Evolutionary conservation across 2,329 filamentous ascomycete genomes (phyloP), one percentile per base, ranked within the genome.

Genomic region (Penicillium brasilianum): DNA sequence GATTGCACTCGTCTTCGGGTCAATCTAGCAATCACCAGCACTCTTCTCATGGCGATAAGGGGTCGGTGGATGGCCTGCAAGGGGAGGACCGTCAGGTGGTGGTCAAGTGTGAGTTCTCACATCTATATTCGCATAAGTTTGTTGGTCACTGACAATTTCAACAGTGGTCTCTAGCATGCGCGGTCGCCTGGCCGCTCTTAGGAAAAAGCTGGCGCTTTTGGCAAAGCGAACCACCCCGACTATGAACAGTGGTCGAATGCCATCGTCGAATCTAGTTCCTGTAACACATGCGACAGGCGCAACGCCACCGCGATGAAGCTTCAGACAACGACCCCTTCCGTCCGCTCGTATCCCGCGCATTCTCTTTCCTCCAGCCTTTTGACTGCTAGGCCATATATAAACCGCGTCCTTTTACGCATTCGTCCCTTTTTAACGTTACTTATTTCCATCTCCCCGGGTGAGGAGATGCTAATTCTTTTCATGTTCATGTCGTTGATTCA

Each of bases 81-180:
- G 75, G 75, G 30, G 80, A 82, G 65, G 80, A 84, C 61, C 77
- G 80, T 56, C 77, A 82, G 61, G 77, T 80, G 16, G 78, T 84
- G n/a, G 71, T 77, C 56, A 83, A 82, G 65, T 71, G 82, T 84
- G 71, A 81, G 82, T 79, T 16, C 14, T 1, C 16, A 2, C 5
- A 25, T 37, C 22, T 6, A 22, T n/a, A n/a, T n/a, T n/a, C n/a
- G n/a, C n/a, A n/a, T n/a, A n/a, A n/a, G n/a, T n/a, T n/a, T n/a
- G n/a, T 14, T 32, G 13, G 32, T 52, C 62, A 44, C 69, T 78
- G 66, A 79, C 34, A 10, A 61, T 18, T 30, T 58, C 18, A 56
- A 56, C 51, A 83, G 80, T 83, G 66, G 80, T 83, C 9, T 74
- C 78, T 20, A 81, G 81, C 63, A 83, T 84, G 70, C 81, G 81